These are phyloP conservation scores for Thielaviopsis populi DNA, from an alignment of 2,329 filamentous ascomycete genomes.

Conservation along the genomic window DNA sequence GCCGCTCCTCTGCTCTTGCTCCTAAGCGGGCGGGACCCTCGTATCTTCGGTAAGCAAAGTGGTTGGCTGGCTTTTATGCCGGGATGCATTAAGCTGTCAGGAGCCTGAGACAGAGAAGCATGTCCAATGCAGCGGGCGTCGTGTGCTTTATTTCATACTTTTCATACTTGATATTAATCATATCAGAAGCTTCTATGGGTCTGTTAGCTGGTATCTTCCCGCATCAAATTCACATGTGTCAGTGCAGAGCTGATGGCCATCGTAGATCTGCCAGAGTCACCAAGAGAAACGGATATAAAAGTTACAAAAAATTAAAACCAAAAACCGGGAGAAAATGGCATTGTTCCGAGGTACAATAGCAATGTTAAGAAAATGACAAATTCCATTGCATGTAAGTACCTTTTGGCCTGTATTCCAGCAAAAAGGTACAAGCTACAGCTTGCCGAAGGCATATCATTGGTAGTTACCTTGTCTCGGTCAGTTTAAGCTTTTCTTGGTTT, in stretches of 20 bases:
- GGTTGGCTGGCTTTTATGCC: not conserved
- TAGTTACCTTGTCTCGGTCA: not conserved
- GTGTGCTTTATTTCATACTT: not conserved
- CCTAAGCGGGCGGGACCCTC: not conserved
- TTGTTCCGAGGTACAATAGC: not conserved
- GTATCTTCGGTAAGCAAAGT: not conserved
- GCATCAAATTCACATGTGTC: not conserved
- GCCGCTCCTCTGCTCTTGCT: not conserved
- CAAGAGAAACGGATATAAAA: no score
- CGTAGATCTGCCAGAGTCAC: not conserved
- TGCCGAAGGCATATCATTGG: not conserved
- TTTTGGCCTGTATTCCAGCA: not conserved
- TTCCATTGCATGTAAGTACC: not conserved
- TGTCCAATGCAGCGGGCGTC: not conserved
- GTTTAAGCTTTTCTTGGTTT: not conserved
- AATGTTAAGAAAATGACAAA: not conserved
- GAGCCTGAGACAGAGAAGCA: not conserved
- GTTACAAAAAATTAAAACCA: not conserved
- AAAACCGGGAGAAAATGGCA: not conserved
- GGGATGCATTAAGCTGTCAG: not conserved
- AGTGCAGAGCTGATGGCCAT: not conserved
- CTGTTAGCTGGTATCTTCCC: not conserved
- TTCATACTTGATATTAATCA: not conserved
- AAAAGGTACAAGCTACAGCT: not conserved
- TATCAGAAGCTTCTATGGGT: not conserved